phyloP scores from a whole-genome alignment of 371 early-diverging fungal species.

The Mortierella sp. region DNA sequence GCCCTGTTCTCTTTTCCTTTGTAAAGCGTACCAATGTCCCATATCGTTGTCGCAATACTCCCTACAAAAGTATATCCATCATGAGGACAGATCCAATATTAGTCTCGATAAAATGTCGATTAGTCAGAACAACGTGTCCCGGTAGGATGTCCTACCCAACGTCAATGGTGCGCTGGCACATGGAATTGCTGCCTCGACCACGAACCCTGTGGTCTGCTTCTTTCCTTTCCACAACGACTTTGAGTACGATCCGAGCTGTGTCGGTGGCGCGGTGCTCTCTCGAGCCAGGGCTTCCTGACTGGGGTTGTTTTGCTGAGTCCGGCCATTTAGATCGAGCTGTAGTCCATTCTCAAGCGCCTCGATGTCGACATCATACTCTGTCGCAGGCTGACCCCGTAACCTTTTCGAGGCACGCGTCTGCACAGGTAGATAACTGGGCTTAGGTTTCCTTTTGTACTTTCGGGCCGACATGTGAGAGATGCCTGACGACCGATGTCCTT shows the following conservation, averaged over 20 bases:
- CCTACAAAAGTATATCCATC: constrained; percentile 10
- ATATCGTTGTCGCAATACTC: constrained; percentile 54
- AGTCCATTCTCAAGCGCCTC: constrained; percentile 37
- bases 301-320: too few relatives aligned
- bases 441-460: constrained; percentile 1
- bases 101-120: background rate
- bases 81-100: background rate
- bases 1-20: constrained; percentile 38
- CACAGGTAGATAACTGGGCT: background rate
- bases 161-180: constrained; percentile 25
- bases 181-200: constrained; percentile 20
- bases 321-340: constrained; percentile 3
- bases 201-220: constrained; percentile 41
- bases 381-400: constrained; percentile 46
- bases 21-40: constrained; percentile 50
- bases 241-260: constrained; percentile 20
- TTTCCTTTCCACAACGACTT: constrained; percentile 35
- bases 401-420: constrained; percentile 41
- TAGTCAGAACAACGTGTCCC: background rate
- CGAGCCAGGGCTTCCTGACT: too few relatives aligned
- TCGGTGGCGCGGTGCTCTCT: constrained; percentile 8
- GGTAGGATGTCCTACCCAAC: constrained; percentile 16
- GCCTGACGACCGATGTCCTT: background rate
- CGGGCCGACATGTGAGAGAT: background rate
- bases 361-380: constrained; percentile 18